These are phyloP conservation scores for Eucalyptus erythrocorys DNA, from an alignment of 345 rosid genomes.

Conservation along the genomic window DNA sequence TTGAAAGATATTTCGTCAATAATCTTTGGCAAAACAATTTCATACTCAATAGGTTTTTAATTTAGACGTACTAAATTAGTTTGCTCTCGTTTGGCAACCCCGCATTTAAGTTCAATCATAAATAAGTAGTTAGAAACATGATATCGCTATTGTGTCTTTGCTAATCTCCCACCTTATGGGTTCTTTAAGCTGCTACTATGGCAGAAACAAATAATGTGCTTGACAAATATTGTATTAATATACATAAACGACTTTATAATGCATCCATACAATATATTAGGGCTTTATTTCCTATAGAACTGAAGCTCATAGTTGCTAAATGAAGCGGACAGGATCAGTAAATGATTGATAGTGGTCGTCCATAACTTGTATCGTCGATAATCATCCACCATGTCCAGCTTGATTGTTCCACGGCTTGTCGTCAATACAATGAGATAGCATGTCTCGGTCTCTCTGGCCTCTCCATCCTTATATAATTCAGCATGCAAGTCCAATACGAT, in stretches of 20 bases:
- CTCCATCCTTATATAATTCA: slow-evolving; percentile 48
- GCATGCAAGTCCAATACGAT: slow-evolving; percentile 56
- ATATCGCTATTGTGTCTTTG: background rate
- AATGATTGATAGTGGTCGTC: slow-evolving; percentile 56
- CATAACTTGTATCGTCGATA: slow-evolving; percentile 53
- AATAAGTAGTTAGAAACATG: background rate
- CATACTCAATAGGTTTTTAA: background rate
- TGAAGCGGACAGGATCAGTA: slow-evolving; percentile 63
- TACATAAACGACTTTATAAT: background rate
- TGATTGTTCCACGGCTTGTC: slow-evolving; percentile 50
- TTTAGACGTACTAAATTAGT: background rate
- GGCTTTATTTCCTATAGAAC: slow-evolving; percentile 16
- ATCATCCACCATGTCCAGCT: slow-evolving; percentile 83
- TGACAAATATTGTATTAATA: background rate
- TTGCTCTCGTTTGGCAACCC: background rate
- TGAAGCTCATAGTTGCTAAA: slow-evolving; percentile 33
- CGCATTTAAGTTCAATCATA: background rate
- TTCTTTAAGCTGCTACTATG: background rate
- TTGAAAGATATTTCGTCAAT: background rate
- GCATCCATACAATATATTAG: background rate
- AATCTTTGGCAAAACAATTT: background rate
- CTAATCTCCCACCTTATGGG: background rate
- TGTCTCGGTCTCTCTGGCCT: slow-evolving; percentile 28
- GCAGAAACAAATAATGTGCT: background rate
- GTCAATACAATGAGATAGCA: slow-evolving; percentile 59